A percentile compares a stretch with the other conserved stretches of the same genome.
Evolutionary conservation across 345 rosid genomes (phyloP).

Genomic region (Chamaenerion angustifolium): DNA sequence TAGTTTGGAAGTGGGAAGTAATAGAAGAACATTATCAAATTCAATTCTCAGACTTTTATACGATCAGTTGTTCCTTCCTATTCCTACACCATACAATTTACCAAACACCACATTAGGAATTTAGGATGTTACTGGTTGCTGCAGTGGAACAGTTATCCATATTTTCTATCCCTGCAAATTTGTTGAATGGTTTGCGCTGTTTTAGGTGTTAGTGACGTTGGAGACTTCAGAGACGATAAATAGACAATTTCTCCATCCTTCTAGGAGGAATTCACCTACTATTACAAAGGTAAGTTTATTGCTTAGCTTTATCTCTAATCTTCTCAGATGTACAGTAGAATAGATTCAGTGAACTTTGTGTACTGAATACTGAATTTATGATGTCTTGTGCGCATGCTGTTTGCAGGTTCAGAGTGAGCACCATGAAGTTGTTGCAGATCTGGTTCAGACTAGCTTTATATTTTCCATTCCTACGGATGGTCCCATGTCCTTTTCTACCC

Average conservation of each 20-base stretch:
- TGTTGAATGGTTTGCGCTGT: constrained; percentile 7
- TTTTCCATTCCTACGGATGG: constrained; percentile 94
- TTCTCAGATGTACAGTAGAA: background rate
- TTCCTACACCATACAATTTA: too few species aligned
- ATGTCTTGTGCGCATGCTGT: constrained; percentile 6
- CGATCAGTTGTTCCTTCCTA: too few species aligned
- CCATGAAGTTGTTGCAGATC: constrained; percentile 87
- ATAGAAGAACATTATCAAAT: too few species aligned
- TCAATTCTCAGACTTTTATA: too few species aligned
- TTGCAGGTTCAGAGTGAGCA: constrained; percentile 85
- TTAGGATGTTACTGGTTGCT: too few species aligned
- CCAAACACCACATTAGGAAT: too few species aligned
- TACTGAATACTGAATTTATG: too few species aligned
- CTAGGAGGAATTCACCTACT: constrained; percentile 74
- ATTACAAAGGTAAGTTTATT: constrained; percentile 49
- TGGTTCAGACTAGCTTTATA: constrained; percentile 90
- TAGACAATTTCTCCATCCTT: constrained; percentile 59
- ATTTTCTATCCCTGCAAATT: background rate
- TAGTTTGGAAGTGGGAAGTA: too few species aligned
- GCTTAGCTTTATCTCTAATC: background rate
- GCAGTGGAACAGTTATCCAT: too few species aligned
- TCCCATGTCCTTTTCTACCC: constrained; percentile 89
- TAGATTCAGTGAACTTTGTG: background rate
- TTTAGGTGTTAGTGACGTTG: constrained; percentile 63
- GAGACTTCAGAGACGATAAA: constrained; percentile 80